These are phyloP conservation scores for Thalassiosira ordinaria DNA, from an alignment of 352 stramenopile species.

Conservation along the genomic window DNA sequence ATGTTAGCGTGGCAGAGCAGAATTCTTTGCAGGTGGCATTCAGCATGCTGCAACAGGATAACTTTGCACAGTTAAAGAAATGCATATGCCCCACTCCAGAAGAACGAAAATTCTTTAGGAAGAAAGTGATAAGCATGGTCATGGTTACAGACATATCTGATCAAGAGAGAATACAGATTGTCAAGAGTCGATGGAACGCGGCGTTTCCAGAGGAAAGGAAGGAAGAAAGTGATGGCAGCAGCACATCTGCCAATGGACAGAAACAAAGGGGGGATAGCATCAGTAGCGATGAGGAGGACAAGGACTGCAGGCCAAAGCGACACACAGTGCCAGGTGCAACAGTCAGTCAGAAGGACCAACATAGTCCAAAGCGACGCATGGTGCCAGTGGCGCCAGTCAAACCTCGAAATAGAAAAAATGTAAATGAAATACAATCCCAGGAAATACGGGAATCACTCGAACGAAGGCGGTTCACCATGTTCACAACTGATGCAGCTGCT, in stretches of 20 bases:
- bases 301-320: too few species aligned
- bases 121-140: slow-evolving; percentile 74
- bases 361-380: too few species aligned
- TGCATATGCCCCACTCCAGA: slow-evolving; percentile 65
- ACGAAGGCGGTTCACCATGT: slow-evolving; percentile 45
- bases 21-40: slow-evolving; percentile 78
- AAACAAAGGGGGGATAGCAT: neutral
- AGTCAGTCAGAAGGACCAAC: neutral
- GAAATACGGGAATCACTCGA: slow-evolving; percentile 23
- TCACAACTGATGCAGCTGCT: slow-evolving; percentile 22
- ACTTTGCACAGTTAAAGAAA: slow-evolving; percentile 69
- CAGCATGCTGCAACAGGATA: slow-evolving; percentile 66
- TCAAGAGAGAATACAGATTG: slow-evolving; percentile 81
- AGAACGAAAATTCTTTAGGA: slow-evolving; percentile 75
- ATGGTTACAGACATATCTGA: slow-evolving; percentile 82
- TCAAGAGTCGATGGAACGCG: slow-evolving; percentile 80
- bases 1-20: slow-evolving; percentile 81
- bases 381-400: too few species aligned
- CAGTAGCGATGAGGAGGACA: too few species aligned
- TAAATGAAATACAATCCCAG: slow-evolving; percentile 20
- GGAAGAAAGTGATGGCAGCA: neutral
- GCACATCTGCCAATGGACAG: neutral
- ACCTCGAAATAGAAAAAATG: too few species aligned
- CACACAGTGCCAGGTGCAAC: neutral
- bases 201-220: slow-evolving; percentile 64